Base-by-base conservation (phyloP, 345 rosid species). In the Excoecaria cochinchinensis region DNA sequence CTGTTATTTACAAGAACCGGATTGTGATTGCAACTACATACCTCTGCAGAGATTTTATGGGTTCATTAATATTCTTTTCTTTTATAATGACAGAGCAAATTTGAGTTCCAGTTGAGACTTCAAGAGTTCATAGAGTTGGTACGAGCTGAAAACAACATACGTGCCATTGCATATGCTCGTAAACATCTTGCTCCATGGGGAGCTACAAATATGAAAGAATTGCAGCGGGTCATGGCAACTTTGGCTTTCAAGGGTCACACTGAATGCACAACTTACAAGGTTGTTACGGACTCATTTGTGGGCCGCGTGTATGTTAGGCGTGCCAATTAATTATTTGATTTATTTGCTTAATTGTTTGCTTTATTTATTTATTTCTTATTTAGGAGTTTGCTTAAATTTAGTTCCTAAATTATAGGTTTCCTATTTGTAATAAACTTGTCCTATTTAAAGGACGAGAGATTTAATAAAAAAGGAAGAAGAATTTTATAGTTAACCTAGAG, bases 111-210 rank as follows among this genome's bases (percentile, higher is more conserved):
- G 83, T 82, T 95, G 86, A 91, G 98, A 84, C 91, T 91, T 83
- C 99, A 95, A 86, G 98, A 93, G 69, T 95, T 91, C 74, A 78
- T 95, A 36, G 99, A 95, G 87, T 82, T 95, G 82, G 93, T 95
- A 75, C 88, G 99, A 78, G 86, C 87, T 74, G 92, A 89, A 47
- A 86, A 85, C 77, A 80, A 82, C 79, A 80, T 89, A 86, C 80
- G 80, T 74, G 98, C 99, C 78, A 95, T 91, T 81, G 50, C 69
- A 69, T 95, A 93, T 82, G 92, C 96, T 55, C 90, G 91, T 77
- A 95, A 89, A 83, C 84, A 90, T 84, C 92, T 95, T 71, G 88
- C 90, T 40, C 92, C 93, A 40, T 95, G 97, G 98, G 99, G 89
- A 81, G 81, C 92, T 75, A 89, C 91, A 58, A 87, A 93, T 85